These are phyloP conservation scores for Eimeria maxima DNA, from an alignment of 169 alveolate species.

Conservation along the genomic window DNA sequence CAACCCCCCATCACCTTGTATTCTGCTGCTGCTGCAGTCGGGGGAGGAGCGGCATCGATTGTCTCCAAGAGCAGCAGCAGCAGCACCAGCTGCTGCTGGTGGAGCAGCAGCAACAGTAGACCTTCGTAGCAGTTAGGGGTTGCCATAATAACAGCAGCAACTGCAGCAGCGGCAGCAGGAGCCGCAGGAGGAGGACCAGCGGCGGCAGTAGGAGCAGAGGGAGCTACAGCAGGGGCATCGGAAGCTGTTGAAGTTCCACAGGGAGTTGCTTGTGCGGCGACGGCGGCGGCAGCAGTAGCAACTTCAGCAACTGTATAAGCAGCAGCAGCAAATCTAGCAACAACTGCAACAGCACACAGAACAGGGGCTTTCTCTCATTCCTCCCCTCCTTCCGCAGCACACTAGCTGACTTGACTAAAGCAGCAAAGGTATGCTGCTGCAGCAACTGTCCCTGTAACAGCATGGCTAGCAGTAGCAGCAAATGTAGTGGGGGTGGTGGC, in stretches of 20 bases:
- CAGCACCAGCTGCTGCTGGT: constrained; percentile 10
- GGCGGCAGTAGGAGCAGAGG: background rate
- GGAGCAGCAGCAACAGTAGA: background rate
- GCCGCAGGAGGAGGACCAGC: constrained; percentile 24
- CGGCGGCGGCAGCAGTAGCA: background rate
- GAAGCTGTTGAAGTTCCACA: background rate
- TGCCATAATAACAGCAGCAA: background rate
- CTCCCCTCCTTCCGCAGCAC: background rate
- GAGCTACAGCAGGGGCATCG: background rate
- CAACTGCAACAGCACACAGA: background rate
- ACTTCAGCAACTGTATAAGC: constrained; percentile 5
- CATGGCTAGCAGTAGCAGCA: constrained; percentile 27
- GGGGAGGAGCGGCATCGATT: constrained; percentile 40
- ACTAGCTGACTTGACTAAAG: background rate
- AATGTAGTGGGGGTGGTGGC: constrained; percentile 46
- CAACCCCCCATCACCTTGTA: background rate
- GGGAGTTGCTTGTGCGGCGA: background rate
- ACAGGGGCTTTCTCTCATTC: background rate
- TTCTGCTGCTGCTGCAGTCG: constrained; percentile 25
- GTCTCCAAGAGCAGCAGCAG: constrained; percentile 41
- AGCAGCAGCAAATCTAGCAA: background rate
- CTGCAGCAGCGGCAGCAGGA: constrained; percentile 28
- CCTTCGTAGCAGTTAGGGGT: background rate
- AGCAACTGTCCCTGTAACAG: constrained; percentile 17
- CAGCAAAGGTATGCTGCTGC: constrained; percentile 28